These are phyloP conservation scores for Nidularia pulvinata DNA, from an alignment of 768 basidiomycete genomes.

Conservation along the genomic window DNA sequence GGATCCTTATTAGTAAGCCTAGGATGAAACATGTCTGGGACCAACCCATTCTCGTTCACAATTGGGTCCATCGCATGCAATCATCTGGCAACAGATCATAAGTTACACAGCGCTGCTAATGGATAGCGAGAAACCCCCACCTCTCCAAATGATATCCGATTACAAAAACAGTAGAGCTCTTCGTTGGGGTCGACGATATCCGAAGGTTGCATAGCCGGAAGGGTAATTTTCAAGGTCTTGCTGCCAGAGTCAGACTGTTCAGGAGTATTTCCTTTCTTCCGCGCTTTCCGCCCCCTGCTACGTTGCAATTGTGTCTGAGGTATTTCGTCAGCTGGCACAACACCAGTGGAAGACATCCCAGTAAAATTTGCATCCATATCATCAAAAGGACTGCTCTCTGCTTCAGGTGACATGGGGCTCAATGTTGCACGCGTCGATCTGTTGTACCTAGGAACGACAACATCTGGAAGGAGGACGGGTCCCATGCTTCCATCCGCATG, in stretches of 20 bases:
- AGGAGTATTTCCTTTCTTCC: constrained; percentile 9
- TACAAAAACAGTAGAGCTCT: constrained; percentile 78
- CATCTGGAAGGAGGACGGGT: constrained; percentile 60
- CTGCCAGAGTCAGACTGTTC: neutral
- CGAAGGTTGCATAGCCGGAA: constrained; percentile 24
- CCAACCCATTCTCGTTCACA: constrained; percentile 87
- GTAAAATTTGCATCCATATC: constrained; percentile 1
- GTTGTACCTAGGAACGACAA: constrained; percentile 54
- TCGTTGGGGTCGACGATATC: constrained; percentile 42
- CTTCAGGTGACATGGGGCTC: constrained; percentile 36
- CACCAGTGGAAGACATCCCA: no score
- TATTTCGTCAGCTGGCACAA: no score
- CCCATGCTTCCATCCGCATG: constrained; percentile 30
- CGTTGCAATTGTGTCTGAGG: no score
- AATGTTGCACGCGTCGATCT: constrained; percentile 40
- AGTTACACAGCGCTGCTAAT: constrained; percentile 4
- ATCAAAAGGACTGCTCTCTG: constrained; percentile 9
- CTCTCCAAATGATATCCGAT: constrained; percentile 78
- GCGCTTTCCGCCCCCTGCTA: constrained; percentile 2
- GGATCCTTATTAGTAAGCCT: constrained; percentile 3
- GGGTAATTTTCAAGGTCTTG: constrained; percentile 29
- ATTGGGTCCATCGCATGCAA: constrained; percentile 74
- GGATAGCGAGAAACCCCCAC: constrained; percentile 36
- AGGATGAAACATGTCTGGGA: constrained; percentile 6
- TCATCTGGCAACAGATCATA: constrained; percentile 56